Percentiles rank a stretch among this genome's conserved stretches.
These are phyloP conservation scores for Ophiostoma novo-ulmi DNA, from an alignment of 2,329 filamentous ascomycete species.

Conservation along the genomic window DNA sequence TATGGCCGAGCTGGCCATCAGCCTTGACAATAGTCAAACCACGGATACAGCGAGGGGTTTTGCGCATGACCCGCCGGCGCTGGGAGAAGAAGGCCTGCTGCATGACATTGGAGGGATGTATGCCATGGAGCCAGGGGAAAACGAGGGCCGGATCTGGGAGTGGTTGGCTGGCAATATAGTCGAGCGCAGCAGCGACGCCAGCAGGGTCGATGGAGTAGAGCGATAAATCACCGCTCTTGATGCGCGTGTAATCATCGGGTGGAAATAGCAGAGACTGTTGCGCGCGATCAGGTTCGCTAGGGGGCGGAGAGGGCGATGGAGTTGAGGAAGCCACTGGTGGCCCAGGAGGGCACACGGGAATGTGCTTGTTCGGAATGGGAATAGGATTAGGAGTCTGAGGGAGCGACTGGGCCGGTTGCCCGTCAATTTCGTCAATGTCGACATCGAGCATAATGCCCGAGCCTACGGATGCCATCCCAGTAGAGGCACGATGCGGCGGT, in stretches of 20 bases:
- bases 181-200: slow-evolving; percentile 65
- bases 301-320: slow-evolving; percentile 22
- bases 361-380: slow-evolving; percentile 82
- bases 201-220: slow-evolving; percentile 69
- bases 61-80: slow-evolving; percentile 64
- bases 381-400: slow-evolving; percentile 43
- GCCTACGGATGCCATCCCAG: slow-evolving; percentile 32
- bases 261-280: slow-evolving; percentile 70
- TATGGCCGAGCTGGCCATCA: slow-evolving; percentile 67
- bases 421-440: slow-evolving; percentile 29
- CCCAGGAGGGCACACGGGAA: slow-evolving; percentile 83
- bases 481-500: slow-evolving; percentile 34
- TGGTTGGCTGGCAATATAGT: slow-evolving; percentile 71
- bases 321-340: slow-evolving; percentile 42
- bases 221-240: slow-evolving; percentile 46
- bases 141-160: slow-evolving; percentile 79
- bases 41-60: slow-evolving; percentile 70
- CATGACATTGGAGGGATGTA: slow-evolving; percentile 82
- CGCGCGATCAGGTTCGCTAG: slow-evolving; percentile 44
- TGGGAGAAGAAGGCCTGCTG: slow-evolving; percentile 87
- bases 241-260: slow-evolving; percentile 55
- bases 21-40: slow-evolving; percentile 84
- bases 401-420: slow-evolving; percentile 29
- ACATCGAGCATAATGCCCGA: slow-evolving; percentile 38
- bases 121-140: slow-evolving; percentile 93